These are phyloP conservation scores for Blastomyces gilchristii DNA, from an alignment of 2,329 filamentous ascomycete species.

Conservation along the genomic window DNA sequence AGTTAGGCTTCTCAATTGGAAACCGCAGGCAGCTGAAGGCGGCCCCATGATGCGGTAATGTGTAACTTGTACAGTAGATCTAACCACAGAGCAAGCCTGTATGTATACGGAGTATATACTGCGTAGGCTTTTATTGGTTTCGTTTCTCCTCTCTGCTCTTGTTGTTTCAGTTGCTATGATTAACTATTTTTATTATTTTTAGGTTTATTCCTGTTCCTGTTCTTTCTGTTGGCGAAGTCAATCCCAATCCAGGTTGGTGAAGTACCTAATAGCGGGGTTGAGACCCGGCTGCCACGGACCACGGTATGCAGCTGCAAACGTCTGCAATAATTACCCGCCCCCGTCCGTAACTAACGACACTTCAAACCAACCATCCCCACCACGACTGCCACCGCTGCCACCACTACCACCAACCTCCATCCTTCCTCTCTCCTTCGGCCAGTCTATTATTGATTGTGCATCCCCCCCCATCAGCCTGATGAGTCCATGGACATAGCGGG, in stretches of 20 bases:
- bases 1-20: no score
- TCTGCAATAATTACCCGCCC: not conserved
- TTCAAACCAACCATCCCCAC: not conserved
- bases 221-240: not conserved
- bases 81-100: not conserved
- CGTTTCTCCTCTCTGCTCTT: not conserved
- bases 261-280: not conserved
- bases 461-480: not conserved
- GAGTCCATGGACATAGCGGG: not conserved
- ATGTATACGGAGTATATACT: not conserved
- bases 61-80: not conserved
- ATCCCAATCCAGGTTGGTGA: not conserved
- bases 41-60: no score
- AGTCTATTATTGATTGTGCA: not conserved
- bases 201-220: not conserved
- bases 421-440: not conserved
- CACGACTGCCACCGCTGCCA: not conserved
- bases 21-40: no score
- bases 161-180: not conserved
- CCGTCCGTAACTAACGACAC: not conserved
- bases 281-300: not conserved
- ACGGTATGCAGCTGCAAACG: not conserved
- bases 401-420: no score
- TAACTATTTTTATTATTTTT: no score
- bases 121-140: not conserved